Base-by-base conservation (phyloP, 306 rosid genomes). In the Inga laurina region DNA sequence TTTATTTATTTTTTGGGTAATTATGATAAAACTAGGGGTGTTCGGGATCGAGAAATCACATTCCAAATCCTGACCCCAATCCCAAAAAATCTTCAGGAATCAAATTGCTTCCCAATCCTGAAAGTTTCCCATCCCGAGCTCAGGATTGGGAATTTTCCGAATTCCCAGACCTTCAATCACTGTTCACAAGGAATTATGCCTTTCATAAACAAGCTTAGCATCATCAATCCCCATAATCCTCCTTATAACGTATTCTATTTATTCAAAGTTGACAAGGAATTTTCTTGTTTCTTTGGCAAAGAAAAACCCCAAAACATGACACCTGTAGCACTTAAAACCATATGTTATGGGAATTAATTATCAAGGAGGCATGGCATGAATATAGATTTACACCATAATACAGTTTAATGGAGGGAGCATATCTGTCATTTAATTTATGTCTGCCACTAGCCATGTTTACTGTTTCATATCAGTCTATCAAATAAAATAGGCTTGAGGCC, bases 321-420 rank as follows among this genome's bases (percentile, higher is more conserved):
- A 72, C 21, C 32, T 66, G 80, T 24, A 79, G 46, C 64, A 72
- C 48, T 51, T 54, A 30, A 69, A 66, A 34, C 66, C 76, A 65
- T 74, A 54, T 62, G 21, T 19, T 79, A 64, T 64, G 51, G 73
- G 57, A 34, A 30, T 12, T 18, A n/a, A 67, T 45, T 43, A 52
- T 11, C 10, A 73, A 34, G 74, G 19, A 73, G 43, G 72, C 71
- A 48, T 12, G 41, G 6, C 43, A 39, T 15, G 70, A 22, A 76
- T 4, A 37, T 22, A 39, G 67, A 22, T 57, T 37, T 3, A 61
- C 59, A 43, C 43, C 57, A 43, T 16, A 11, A 43, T 77, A 54
- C 7, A 8, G 73, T 30, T 39, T 5, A 27, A 27, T 37, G 75
- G 52, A 13, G 8, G 16, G 46, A 19, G 71, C 61, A 67, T 67